Evolutionary conservation across 768 basidiomycete genomes (phyloP).

Genomic region (Leccinum fibrillosum): DNA sequence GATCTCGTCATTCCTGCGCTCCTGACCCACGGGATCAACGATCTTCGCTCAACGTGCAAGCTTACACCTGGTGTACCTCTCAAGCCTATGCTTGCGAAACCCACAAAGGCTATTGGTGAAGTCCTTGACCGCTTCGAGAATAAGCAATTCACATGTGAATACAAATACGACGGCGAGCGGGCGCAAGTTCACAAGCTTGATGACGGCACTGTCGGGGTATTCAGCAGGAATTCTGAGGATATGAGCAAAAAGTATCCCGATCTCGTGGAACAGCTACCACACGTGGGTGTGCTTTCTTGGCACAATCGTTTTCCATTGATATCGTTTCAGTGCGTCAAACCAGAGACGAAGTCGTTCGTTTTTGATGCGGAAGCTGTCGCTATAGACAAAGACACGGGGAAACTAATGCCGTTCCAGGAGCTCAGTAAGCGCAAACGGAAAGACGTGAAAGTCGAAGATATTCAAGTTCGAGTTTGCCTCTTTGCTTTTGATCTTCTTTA

Average conservation of each 20-base stretch:
- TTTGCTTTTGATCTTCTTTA: constrained; percentile 97
- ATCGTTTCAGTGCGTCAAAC: constrained; percentile 71
- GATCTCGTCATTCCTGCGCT: constrained; percentile 91
- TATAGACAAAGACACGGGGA: constrained; percentile 78
- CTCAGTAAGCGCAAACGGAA: constrained; percentile 92
- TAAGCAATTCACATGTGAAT: constrained; percentile 96
- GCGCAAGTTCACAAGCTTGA: constrained; percentile 90
- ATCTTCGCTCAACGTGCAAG: constrained; percentile 73
- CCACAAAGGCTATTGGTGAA: constrained; percentile 97
- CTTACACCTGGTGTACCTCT: constrained; percentile 94
- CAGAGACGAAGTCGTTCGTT: constrained; percentile 83
- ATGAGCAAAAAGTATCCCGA: constrained; percentile 99
- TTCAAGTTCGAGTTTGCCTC: constrained; percentile 92
- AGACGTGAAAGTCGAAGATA: constrained; percentile 97
- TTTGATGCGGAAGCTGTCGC: constrained; percentile 97
- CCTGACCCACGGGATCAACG: constrained; percentile 70
- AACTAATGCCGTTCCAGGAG: constrained; percentile 97
- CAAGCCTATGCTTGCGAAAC: constrained; percentile 99
- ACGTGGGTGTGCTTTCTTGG: constrained; percentile 41
- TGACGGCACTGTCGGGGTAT: constrained; percentile 83
- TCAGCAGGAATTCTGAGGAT: constrained; percentile 97
- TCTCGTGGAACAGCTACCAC: constrained; percentile 89
- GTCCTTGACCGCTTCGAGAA: constrained; percentile 96
- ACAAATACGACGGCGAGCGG: constrained; percentile 98
- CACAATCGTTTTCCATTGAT: constrained; percentile 2